Percentiles rank a stretch among this genome's conserved stretches.
phyloP scores from a whole-genome alignment of 768 basidiomycete genomes.

The Cystobasidium tubakii region DNA sequence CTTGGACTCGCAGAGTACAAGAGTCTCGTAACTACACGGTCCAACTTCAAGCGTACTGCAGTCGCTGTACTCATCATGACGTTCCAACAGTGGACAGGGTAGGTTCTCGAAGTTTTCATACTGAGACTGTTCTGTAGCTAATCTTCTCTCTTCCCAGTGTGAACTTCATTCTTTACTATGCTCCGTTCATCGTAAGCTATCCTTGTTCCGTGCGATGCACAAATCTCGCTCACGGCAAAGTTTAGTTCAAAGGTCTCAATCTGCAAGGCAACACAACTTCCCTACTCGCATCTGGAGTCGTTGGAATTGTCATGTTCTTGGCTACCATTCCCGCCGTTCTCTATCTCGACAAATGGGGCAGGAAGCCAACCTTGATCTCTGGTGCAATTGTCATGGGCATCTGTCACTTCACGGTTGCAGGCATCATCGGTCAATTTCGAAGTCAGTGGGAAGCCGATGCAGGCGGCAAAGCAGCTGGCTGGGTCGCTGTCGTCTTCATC shows the following conservation, averaged over 20 bases:
- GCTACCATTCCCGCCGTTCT: constrained; percentile 74
- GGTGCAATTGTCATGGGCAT: constrained; percentile 68
- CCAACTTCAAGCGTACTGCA: constrained; percentile 60
- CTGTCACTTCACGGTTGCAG: constrained; percentile 67
- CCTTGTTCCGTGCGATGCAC: neutral
- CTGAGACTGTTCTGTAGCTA: neutral
- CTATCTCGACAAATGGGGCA: constrained; percentile 70
- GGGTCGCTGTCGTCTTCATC: constrained; percentile 64
- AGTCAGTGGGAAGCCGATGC: constrained; percentile 57
- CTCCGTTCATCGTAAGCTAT: constrained; percentile 6
- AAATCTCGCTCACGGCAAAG: neutral
- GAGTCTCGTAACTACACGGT: constrained; percentile 47
- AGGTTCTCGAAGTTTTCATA: constrained; percentile 51
- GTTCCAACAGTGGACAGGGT: constrained; percentile 80
- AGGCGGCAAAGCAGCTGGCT: constrained; percentile 57
- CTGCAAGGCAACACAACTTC: constrained; percentile 58
- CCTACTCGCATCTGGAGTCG: constrained; percentile 63
- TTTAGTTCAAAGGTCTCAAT: constrained; percentile 2
- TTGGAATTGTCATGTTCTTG: constrained; percentile 70
- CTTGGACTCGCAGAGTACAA: neutral
- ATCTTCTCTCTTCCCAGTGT: neutral
- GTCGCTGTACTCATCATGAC: constrained; percentile 67
- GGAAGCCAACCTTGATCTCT: constrained; percentile 67
- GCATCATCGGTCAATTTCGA: constrained; percentile 60
- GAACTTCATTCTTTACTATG: constrained; percentile 22